Evolutionary conservation across 768 basidiomycete species (phyloP), one percentile per base, ranked within the genome.

Genomic region (Lactifluus pinguis): DNA sequence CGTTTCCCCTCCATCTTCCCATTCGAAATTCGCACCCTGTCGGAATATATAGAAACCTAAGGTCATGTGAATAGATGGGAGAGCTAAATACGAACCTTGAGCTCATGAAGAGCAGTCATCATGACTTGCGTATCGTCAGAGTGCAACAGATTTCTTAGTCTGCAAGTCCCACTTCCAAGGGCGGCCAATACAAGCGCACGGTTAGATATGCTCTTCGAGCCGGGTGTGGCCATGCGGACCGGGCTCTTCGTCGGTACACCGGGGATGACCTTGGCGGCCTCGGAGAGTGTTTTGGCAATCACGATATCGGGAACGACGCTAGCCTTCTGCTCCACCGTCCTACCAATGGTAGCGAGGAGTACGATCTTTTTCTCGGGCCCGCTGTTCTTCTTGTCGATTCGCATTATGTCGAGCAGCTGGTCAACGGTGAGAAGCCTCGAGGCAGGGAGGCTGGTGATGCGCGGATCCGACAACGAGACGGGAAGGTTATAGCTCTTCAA

Each of bases 111-210:
- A 38, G 95, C 95, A 3, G 86, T 79, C 94, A 98, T 98, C 97
- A 99, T 99, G 56, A 99, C 95, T 67, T 95, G 93, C 0, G 97
- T 99, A 70, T 99, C 95, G 68, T 98, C 95, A 4, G 94, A 97
- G 70, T 98, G 95, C 39, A 99, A 77, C 6, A 99, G 75, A 67
- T 99, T 99, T 72, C 78, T 86, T 58, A 99, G 75, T 63, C 87
- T 79, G 73, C 95, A 97, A 0, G 87, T 91, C 1, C 95, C 97
- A 49, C 81, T 83, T 0, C 84, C 93, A 14, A 99, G 83, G 1
- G 95, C 94, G 9, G 97, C 95, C 32, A 99, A 83, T 1, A 98
- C 86, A 44, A 99, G 77, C 0, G 91, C 93, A 36, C 95, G 85
- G 71, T 98, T 98, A 0, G 93, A 97, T 66, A 99, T 89, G 69